phyloP scores from a whole-genome alignment of 139 green algal genomes.

The Auxenochlorella protothecoides region DNA sequence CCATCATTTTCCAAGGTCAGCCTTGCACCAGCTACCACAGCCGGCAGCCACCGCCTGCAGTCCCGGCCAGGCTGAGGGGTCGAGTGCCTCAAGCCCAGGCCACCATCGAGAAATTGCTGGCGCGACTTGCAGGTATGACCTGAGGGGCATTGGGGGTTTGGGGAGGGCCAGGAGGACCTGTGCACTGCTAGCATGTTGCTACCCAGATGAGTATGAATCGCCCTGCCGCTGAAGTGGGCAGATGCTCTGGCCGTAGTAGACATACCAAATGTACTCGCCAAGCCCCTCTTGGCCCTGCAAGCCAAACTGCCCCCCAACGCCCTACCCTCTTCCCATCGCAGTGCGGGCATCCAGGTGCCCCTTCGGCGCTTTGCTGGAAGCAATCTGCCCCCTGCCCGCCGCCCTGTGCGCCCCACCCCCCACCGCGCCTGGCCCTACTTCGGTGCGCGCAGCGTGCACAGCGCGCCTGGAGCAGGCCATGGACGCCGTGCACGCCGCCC shows the following conservation, averaged over 20 bases:
- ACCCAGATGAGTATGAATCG: too few species aligned
- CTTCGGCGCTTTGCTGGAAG: constrained; percentile 44
- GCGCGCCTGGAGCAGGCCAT: neutral
- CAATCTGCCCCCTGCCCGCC: constrained; percentile 60
- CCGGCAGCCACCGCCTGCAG: too few species aligned
- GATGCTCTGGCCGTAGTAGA: too few species aligned
- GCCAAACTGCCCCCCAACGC: neutral
- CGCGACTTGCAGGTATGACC: too few species aligned
- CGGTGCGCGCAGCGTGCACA: too few species aligned
- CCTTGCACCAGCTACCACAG: too few species aligned
- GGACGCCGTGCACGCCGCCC: neutral
- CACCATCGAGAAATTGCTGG: too few species aligned
- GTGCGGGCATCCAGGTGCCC: constrained; percentile 35
- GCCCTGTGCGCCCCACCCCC: too few species aligned
- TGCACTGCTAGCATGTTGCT: constrained; percentile 5
- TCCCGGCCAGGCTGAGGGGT: too few species aligned
- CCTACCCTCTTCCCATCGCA: constrained; percentile 8
- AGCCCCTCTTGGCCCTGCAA: constrained; percentile 18
- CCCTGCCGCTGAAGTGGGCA: too few species aligned
- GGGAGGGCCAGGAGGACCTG: neutral
- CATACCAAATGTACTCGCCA: neutral
- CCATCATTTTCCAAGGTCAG: constrained; percentile 22
- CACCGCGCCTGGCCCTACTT: neutral
- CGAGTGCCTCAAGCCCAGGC: too few species aligned
- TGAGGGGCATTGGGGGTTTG: too few species aligned